Base-by-base conservation (phyloP, 768 basidiomycete species). In the Strobilomyces echinocephalus region DNA sequence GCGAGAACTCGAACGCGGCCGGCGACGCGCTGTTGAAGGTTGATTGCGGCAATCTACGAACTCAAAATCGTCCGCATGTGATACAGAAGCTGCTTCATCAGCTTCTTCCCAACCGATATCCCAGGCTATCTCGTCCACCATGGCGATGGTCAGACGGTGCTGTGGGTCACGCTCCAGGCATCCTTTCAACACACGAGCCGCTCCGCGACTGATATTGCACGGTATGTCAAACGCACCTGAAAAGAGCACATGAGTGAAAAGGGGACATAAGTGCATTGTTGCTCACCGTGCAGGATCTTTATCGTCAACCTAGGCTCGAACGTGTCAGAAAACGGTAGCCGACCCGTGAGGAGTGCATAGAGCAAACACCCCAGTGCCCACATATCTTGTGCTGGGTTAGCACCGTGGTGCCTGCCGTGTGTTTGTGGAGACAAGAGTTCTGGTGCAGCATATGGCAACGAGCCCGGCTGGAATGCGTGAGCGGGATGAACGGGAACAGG, bases 301-400 rank as follows among this genome's bases (percentile, higher is more conserved):
- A 92, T 86, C 48, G 91, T 87, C 53, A 98, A 69, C 33, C 95
- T 76, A 1, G 93, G 94, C 69, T 99, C 95, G 63, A 90, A 99
- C 0, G 87, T 74, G 69, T 99, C 95, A 33, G 66, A 72, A 67
- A 97, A 97, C 0, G 97, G 97, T 8, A 98, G 74, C n/a, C 76
- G 74, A 3, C 93, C 93, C 0, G 84, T 85, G 18, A 98, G 77
- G 1, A 99, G 75, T 8, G 87, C 84, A 65, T 93, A 91, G 2
- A 99, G 82, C 57, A 97, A 79, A 50, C 94, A 84, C 0, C 97
- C 97, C 3, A 97, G 73, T 0, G 97, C 94, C 97, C 97, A 99
- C 28, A 98, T 85, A 59, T 99, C 97, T 64, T 94, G 91, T 0
- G 89, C 83, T 2, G 93, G 87, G 60, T 82, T 72, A 8, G 63